These are phyloP conservation scores for Calycina herbarum DNA, from an alignment of 2,329 filamentous ascomycete species.

Conservation along the genomic window DNA sequence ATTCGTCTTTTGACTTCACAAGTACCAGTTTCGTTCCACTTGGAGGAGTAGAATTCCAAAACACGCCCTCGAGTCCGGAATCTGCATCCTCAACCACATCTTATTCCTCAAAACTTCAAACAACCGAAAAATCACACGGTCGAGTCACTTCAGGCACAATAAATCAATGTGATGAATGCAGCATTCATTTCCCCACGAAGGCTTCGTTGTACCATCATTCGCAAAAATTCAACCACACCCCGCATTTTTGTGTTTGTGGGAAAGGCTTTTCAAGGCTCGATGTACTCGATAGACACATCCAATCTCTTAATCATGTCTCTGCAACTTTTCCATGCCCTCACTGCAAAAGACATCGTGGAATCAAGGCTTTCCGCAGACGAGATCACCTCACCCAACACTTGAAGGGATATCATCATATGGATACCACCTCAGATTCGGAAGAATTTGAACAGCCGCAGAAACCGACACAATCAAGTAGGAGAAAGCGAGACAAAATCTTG, in stretches of 20 bases:
- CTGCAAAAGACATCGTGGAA: conserved; percentile 37
- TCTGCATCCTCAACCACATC: not conserved
- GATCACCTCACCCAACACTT: conserved; percentile 42
- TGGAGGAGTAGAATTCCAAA: too few species aligned
- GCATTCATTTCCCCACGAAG: conserved; percentile 7
- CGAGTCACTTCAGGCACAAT: not conserved
- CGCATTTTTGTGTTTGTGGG: conserved; percentile 27
- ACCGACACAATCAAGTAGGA: not conserved
- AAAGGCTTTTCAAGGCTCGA: conserved; percentile 31
- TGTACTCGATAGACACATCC: conserved; percentile 31
- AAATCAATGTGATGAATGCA: conserved; percentile 9
- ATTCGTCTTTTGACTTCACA: too few species aligned
- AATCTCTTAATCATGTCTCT: conserved; percentile 17
- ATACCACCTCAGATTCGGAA: conserved; percentile 12
- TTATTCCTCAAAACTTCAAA: too few species aligned
- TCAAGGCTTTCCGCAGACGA: conserved; percentile 37
- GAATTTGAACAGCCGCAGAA: not conserved
- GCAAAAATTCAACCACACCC: conserved; percentile 10
- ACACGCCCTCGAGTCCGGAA: too few species aligned
- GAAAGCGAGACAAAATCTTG: not conserved
- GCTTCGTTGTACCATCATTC: conserved; percentile 10
- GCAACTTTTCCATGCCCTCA: conserved; percentile 34
- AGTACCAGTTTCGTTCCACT: too few species aligned
- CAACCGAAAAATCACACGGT: not conserved
- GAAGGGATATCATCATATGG: conserved; percentile 38